Evolutionary conservation across 1,139 yeast species (phyloP).

Genomic region (Yamadazyma jaroonii): DNA sequence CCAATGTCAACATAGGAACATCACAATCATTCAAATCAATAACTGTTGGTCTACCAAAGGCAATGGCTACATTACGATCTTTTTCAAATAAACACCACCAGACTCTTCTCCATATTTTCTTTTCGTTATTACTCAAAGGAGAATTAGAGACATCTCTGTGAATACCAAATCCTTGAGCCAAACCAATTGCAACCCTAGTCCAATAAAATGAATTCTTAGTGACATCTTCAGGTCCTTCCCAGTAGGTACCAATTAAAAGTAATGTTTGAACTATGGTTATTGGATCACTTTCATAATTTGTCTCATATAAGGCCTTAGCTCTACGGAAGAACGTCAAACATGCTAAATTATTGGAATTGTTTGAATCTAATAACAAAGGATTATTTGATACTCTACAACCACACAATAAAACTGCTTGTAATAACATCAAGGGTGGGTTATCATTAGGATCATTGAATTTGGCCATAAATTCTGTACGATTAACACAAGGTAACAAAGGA

Average conservation of each 20-base stretch:
- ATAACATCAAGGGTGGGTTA: conserved; percentile 64
- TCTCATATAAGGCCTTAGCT: conserved; percentile 74
- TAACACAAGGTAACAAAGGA: conserved; percentile 70
- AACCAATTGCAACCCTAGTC: conserved; percentile 69
- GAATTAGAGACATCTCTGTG: conserved; percentile 52
- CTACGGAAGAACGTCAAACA: conserved; percentile 69
- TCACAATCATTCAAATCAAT: conserved; percentile 76
- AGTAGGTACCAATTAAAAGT: conserved; percentile 63
- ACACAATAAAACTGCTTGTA: conserved; percentile 68
- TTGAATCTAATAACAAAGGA: conserved; percentile 54
- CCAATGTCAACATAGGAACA: conserved; percentile 66
- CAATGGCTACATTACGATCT: conserved; percentile 70
- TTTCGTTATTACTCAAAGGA: conserved; percentile 38
- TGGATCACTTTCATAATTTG: conserved; percentile 71
- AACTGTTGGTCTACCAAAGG: conserved; percentile 71
- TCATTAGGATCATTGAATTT: conserved; percentile 55
- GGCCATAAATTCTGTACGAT: conserved; percentile 60
- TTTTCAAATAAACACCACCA: conserved; percentile 83
- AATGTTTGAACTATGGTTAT: conserved; percentile 64
- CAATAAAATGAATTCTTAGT: conserved; percentile 74
- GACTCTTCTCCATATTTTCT: conserved; percentile 62
- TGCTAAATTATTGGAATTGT: conserved; percentile 57
- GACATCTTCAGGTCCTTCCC: conserved; percentile 80
- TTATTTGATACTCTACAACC: conserved; percentile 65
- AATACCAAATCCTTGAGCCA: conserved; percentile 80